These are phyloP conservation scores for Amoebophrya sp. DNA, from an alignment of 169 alveolate genomes.

Conservation along the genomic window DNA sequence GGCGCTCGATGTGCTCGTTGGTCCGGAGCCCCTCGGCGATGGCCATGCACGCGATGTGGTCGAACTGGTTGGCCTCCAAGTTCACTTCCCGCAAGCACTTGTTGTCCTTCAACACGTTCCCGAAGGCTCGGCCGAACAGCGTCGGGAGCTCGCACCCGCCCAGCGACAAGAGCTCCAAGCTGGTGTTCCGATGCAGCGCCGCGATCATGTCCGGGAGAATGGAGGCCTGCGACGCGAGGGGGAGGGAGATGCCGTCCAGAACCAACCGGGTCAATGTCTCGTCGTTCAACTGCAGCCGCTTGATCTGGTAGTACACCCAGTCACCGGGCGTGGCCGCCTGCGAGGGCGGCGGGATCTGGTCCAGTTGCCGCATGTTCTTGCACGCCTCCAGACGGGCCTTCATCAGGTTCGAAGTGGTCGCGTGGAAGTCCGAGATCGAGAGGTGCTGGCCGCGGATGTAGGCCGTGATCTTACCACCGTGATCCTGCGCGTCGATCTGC, in stretches of 20 bases:
- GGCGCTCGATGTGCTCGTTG: background rate
- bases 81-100: background rate
- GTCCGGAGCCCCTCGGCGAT: background rate
- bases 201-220: background rate
- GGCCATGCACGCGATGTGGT: background rate
- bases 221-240: background rate
- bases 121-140: background rate
- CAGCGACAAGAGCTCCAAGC: background rate
- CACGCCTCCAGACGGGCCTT: background rate
- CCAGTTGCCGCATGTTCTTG: background rate
- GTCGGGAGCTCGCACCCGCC: background rate
- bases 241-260: background rate
- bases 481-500: background rate
- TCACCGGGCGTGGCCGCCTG: background rate
- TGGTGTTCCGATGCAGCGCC: background rate
- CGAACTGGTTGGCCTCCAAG: conserved; percentile 12
- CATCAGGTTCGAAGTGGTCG: background rate
- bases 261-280: background rate
- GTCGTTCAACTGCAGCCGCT: background rate
- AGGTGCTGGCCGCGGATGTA: background rate
- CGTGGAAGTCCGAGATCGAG: background rate
- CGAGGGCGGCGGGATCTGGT: background rate
- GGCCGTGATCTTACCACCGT: background rate
- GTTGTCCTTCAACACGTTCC: background rate
- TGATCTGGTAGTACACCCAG: background rate